Base-by-base conservation (phyloP, 2,329 filamentous ascomycete genomes). In the Sporothrix pallida region DNA sequence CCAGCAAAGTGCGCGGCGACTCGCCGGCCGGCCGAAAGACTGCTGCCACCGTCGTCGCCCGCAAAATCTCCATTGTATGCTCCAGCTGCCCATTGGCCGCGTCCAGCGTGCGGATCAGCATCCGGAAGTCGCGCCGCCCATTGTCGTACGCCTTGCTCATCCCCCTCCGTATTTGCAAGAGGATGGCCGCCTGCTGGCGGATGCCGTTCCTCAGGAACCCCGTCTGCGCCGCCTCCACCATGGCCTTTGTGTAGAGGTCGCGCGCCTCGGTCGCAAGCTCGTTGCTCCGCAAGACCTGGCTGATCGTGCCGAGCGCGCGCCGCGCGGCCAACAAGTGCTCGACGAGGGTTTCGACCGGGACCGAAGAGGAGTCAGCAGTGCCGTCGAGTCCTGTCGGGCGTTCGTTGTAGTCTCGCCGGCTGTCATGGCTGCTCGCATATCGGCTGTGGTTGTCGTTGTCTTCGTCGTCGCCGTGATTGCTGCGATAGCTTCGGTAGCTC, bases 291-390 rank as follows among this genome's bases (percentile, higher is more conserved):
- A 93, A 91, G 70, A 98, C 93, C 75, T 93, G 90, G 58, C 87
- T 89, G 81, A 97, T 94, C 12, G 94, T 94, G 17, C 92, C 93
- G 4, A 98, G 87, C 0, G 95, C 95, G 62, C 93, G 90, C 81
- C 98, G 98, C 9, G 95, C 93, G 44, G 92, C 91, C 56, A 98
- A 89, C 50, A 98, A 91, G 82, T 97, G 91, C 71, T 90, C 88
- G 73, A 98, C 93, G 60, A 98, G 89, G 31, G 89, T 90, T 78
- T 97, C 93, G 79, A 97, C 88, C 31, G 87, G 81, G 4, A 86
- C 81, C 4, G 46, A 15, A 10, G 62, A 48, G 1, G 62, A 67
- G n/a, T 44, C 62, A 17, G 8, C 60, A 0, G 52, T 20, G 1
- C 8, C 52, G 13, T 23, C 52, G 31, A 37, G 31, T 26, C 20